A percentile compares a stretch with the other conserved stretches of the same genome.
These are phyloP conservation scores for Russula griseocarnosa DNA, from an alignment of 768 basidiomycete species.

Conservation along the genomic window DNA sequence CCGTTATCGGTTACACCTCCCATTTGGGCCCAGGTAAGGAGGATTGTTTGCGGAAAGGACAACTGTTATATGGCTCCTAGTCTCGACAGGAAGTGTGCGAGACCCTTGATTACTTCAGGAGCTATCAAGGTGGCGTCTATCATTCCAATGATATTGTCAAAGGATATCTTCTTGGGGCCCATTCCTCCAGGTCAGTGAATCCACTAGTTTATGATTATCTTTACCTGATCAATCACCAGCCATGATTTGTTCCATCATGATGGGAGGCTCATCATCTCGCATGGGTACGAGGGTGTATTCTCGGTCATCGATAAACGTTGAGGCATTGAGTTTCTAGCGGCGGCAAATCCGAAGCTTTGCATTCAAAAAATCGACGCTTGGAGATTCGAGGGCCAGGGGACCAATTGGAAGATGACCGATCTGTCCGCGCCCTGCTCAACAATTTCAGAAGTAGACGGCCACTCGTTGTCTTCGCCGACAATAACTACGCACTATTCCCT, in stretches of 20 bases:
- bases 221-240: slow-evolving; percentile 38
- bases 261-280: slow-evolving; percentile 75
- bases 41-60: neutral
- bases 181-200: slow-evolving; percentile 54
- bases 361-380: slow-evolving; percentile 41
- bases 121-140: slow-evolving; percentile 81
- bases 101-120: slow-evolving; percentile 66
- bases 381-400: slow-evolving; percentile 50
- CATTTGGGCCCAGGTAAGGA: slow-evolving; percentile 46
- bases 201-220: slow-evolving; percentile 5
- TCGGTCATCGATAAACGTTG: neutral
- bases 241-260: slow-evolving; percentile 62
- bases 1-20: slow-evolving; percentile 35
- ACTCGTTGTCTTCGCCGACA: slow-evolving; percentile 67
- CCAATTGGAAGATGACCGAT: slow-evolving; percentile 64
- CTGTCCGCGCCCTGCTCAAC: slow-evolving; percentile 62
- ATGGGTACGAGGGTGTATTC: slow-evolving; percentile 52
- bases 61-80: slow-evolving; percentile 37
- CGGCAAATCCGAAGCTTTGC: slow-evolving; percentile 60
- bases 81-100: slow-evolving; percentile 85
- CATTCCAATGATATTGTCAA: slow-evolving; percentile 53
- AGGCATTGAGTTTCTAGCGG: slow-evolving; percentile 43
- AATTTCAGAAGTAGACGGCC: slow-evolving; percentile 55
- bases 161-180: slow-evolving; percentile 74
- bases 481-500: slow-evolving; percentile 70